These are phyloP conservation scores for Jatropha podagrica DNA, from an alignment of 441 rosid genomes.

Conservation along the genomic window DNA sequence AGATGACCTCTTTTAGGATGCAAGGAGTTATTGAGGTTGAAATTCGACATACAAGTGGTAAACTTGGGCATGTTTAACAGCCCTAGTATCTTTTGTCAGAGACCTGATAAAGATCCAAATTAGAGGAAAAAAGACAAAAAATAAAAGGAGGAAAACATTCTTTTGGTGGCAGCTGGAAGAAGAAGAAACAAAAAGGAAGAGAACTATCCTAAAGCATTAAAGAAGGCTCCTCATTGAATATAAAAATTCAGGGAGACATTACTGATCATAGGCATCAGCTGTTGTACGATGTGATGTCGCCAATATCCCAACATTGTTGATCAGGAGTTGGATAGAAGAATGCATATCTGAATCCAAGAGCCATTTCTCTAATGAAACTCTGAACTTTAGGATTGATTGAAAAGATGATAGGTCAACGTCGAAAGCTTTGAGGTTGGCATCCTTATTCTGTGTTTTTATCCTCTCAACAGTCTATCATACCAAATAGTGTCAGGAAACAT, in stretches of 20 bases:
- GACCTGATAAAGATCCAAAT: not conserved
- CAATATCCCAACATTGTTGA: constrained; percentile 89
- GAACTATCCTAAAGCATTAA: not conserved
- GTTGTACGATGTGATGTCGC: constrained; percentile 67
- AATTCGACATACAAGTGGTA: not conserved
- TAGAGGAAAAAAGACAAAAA: not conserved
- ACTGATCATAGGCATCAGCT: constrained; percentile 82
- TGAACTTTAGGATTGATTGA: constrained; percentile 61
- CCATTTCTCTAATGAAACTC: constrained; percentile 69
- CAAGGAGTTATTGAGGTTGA: not conserved
- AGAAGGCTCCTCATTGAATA: not conserved
- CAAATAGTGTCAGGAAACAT: constrained; percentile 14
- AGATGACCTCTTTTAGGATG: not conserved
- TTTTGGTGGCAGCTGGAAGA: not conserved
- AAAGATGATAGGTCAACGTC: constrained; percentile 77
- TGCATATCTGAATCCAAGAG: constrained; percentile 67
- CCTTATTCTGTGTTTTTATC: constrained; percentile 43
- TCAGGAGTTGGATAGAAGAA: constrained; percentile 74
- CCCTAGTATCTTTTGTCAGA: not conserved
- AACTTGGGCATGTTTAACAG: not conserved
- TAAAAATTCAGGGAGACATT: constrained; percentile 25
- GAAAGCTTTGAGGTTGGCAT: constrained; percentile 63
- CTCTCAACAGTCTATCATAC: constrained; percentile 53
- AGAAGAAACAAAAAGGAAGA: not conserved
- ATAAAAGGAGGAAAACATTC: not conserved